phyloP scores from a whole-genome alignment of 768 basidiomycete genomes.

The Trametes gibbosa region DNA sequence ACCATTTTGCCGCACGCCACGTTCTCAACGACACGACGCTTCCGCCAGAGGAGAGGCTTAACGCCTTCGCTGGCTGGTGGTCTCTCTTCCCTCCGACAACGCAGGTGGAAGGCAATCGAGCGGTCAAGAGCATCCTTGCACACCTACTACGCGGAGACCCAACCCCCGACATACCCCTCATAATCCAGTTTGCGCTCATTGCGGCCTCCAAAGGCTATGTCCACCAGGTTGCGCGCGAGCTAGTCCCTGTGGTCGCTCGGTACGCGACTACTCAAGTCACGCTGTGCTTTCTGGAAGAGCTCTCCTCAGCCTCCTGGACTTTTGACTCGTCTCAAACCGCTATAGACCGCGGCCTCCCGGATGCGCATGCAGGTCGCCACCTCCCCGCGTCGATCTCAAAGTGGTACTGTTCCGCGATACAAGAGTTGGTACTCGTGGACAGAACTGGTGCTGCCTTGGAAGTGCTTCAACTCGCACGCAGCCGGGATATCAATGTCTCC shows the following conservation, averaged over 20 bases:
- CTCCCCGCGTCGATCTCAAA: background rate
- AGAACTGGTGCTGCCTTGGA: constrained; percentile 41
- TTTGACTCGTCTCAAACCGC: background rate
- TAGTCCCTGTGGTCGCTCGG: constrained; percentile 42
- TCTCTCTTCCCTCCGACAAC: constrained; percentile 35
- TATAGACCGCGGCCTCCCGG: background rate
- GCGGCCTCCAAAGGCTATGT: constrained; percentile 48
- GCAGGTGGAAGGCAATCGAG: background rate
- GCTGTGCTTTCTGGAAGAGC: constrained; percentile 38
- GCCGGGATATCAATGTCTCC: constrained; percentile 32
- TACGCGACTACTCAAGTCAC: constrained; percentile 37
- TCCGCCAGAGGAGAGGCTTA: constrained; percentile 18
- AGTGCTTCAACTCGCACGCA: constrained; percentile 39
- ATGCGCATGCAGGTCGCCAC: too few relatives aligned
- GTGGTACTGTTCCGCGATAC: constrained; percentile 40
- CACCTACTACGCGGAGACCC: constrained; percentile 31
- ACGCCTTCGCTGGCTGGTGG: constrained; percentile 41
- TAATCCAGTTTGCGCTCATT: constrained; percentile 42
- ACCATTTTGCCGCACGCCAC: constrained; percentile 34
- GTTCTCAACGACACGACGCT: constrained; percentile 23
- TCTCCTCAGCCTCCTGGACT: background rate
- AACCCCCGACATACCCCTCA: constrained; percentile 34
- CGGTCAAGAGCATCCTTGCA: constrained; percentile 32
- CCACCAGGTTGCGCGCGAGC: constrained; percentile 1
- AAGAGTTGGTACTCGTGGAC: constrained; percentile 38